Percentiles rank a stretch among this genome's conserved stretches.
phyloP scores from a whole-genome alignment of 2,329 filamentous ascomycete genomes.

The Scytalidium sp. region DNA sequence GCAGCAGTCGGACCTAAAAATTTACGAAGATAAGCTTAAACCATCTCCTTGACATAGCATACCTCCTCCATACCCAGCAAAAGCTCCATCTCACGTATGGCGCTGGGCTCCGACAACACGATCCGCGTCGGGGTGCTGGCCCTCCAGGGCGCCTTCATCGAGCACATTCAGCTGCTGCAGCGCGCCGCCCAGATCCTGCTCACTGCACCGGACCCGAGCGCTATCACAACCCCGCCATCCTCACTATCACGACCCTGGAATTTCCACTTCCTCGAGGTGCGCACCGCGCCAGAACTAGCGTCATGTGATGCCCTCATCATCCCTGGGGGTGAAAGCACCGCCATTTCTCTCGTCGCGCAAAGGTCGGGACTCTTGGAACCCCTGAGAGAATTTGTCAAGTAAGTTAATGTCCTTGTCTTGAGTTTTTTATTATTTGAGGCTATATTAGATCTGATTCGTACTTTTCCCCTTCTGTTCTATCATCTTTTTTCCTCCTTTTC shows the following conservation, averaged over 20 bases:
- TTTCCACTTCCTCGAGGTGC: constrained; percentile 69
- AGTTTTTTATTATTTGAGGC: no score
- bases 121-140: constrained; percentile 63
- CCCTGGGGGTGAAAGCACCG: constrained; percentile 92
- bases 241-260: not conserved
- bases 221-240: constrained; percentile 5
- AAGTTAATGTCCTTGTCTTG: constrained; percentile 29
- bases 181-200: constrained; percentile 58
- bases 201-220: no score
- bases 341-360: constrained; percentile 83
- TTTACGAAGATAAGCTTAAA: no score
- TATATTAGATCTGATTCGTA: no score
- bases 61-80: no score
- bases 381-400: constrained; percentile 88
- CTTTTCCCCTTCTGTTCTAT: no score
- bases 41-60: no score
- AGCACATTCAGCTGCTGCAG: constrained; percentile 77
- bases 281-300: constrained; percentile 68
- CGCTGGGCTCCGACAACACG: not conserved
- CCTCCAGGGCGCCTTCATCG: constrained; percentile 88
- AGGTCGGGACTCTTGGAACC: constrained; percentile 80
- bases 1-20: not conserved
- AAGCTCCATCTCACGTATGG: no score
- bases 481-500: not conserved
- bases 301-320: constrained; percentile 81